These are phyloP conservation scores for Syzygium aqueum DNA, from an alignment of 345 rosid species.

Conservation along the genomic window DNA sequence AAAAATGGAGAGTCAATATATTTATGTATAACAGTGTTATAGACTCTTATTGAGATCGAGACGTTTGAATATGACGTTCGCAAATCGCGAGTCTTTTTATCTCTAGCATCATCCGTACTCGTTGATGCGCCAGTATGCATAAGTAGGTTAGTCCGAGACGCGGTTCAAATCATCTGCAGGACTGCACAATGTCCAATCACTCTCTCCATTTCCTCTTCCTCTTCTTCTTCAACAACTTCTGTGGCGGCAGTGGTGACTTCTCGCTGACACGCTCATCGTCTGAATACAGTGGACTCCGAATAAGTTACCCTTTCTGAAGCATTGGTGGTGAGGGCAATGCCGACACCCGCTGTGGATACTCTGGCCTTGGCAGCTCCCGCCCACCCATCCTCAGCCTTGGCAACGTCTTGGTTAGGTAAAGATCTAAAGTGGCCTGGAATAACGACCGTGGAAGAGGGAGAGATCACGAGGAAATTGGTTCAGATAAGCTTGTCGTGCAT, in stretches of 20 bases:
- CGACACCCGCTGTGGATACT: background rate
- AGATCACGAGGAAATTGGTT: background rate
- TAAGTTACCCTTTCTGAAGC: background rate
- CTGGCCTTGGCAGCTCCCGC: background rate
- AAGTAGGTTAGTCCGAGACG: background rate
- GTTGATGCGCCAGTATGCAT: background rate
- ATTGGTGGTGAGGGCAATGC: background rate
- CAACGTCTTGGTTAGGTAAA: background rate
- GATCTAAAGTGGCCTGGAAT: background rate
- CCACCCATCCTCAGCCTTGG: background rate
- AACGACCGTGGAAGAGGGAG: background rate
- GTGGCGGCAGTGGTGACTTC: background rate
- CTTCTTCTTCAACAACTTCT: background rate
- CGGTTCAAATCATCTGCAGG: background rate
- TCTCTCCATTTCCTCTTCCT: background rate
- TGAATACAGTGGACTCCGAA: background rate
- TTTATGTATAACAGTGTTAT: too few relatives aligned
- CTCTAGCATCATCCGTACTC: background rate
- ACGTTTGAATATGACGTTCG: background rate
- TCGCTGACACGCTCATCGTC: background rate
- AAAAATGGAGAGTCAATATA: background rate
- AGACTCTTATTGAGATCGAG: background rate
- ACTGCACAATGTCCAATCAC: background rate
- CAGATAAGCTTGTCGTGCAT: constrained; percentile 5
- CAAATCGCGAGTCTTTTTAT: background rate